Conservation (phyloP, 1,284 basidiomycete species). For the Trichosporon asahii region DNA sequence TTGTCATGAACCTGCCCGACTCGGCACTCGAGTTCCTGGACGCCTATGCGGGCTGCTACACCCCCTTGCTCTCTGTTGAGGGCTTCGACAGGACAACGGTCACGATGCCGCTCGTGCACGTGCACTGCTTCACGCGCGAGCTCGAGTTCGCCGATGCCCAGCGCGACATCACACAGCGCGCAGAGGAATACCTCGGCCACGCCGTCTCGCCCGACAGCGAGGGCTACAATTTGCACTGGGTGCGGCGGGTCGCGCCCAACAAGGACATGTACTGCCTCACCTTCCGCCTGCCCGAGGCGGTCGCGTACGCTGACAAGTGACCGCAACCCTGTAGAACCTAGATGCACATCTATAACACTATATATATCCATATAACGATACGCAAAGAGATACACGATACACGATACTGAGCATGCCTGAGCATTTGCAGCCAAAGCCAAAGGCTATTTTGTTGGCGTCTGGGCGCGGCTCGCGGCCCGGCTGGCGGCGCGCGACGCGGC, state of each 20-base stretch:
- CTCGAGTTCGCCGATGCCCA: slow-evolving; percentile 66
- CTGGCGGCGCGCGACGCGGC: slow-evolving; percentile 21
- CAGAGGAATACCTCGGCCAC: slow-evolving; percentile 64
- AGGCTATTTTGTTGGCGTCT: slow-evolving; percentile 15
- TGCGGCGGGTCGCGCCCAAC: slow-evolving; percentile 89
- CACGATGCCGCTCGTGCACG: slow-evolving; percentile 86
- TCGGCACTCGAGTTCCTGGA: slow-evolving; percentile 86
- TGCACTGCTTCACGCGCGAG: slow-evolving; percentile 93
- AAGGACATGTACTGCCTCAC: slow-evolving; percentile 99
- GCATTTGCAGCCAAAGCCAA: no score
- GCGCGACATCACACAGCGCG: slow-evolving; percentile 74
- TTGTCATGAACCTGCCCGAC: slow-evolving; percentile 96
- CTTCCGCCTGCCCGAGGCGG: slow-evolving; percentile 70
- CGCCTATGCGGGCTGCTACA: slow-evolving; percentile 70
- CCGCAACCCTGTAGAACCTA: background rate
- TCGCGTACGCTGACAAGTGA: slow-evolving; percentile 38
- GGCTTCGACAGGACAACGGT: slow-evolving; percentile 35
- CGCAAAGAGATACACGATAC: slow-evolving; percentile 2
- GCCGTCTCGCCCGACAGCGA: slow-evolving; percentile 58
- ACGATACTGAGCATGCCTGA: background rate
- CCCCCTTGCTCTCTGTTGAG: slow-evolving; percentile 35
- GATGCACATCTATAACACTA: slow-evolving; percentile 13
- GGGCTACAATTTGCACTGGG: slow-evolving; percentile 63
- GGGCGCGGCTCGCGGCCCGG: slow-evolving; percentile 23
- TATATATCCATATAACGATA: background rate